Evolutionary conservation across 2,329 filamentous ascomycete genomes (phyloP).

Genomic region (Claviceps fusiformis): DNA sequence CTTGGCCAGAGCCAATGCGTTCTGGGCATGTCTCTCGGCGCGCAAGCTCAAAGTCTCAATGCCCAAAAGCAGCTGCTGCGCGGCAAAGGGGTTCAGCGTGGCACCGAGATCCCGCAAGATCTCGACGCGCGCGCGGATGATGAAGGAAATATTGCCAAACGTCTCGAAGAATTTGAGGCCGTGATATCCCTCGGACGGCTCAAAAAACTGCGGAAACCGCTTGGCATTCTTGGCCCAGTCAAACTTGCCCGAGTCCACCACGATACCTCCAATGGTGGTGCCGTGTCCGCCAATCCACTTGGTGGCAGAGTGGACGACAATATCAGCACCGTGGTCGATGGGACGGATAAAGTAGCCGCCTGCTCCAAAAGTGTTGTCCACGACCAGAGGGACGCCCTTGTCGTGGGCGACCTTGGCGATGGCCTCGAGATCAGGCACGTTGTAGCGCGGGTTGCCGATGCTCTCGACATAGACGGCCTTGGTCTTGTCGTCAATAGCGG

Average conservation of each 20-base stretch:
- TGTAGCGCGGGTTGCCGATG: slow-evolving; percentile 89
- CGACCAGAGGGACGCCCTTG: slow-evolving; percentile 52
- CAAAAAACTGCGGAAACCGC: slow-evolving; percentile 85
- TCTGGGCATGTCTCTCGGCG: slow-evolving; percentile 73
- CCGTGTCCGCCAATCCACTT: slow-evolving; percentile 98
- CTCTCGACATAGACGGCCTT: slow-evolving; percentile 87
- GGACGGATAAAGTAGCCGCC: slow-evolving; percentile 80
- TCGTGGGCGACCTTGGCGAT: slow-evolving; percentile 68
- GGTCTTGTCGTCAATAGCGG: slow-evolving; percentile 80
- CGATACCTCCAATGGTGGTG: slow-evolving; percentile 75
- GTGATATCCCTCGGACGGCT: slow-evolving; percentile 81
- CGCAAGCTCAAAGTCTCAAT: slow-evolving; percentile 81
- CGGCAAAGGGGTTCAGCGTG: slow-evolving; percentile 75
- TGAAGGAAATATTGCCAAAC: slow-evolving; percentile 70
- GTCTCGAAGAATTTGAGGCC: slow-evolving; percentile 91
- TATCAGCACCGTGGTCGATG: slow-evolving; percentile 83
- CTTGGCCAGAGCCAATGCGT: slow-evolving; percentile 64
- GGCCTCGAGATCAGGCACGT: slow-evolving; percentile 79
- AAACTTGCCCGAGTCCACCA: slow-evolving; percentile 83
- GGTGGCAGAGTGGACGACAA: slow-evolving; percentile 85
- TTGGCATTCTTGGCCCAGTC: slow-evolving; percentile 77
- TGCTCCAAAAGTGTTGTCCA: slow-evolving; percentile 92
- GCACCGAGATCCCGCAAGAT: slow-evolving; percentile 77
- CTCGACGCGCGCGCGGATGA: slow-evolving; percentile 78
- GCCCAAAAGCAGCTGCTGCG: slow-evolving; percentile 82